These are phyloP conservation scores for Paracamarosporium sp. DNA, from an alignment of 2,329 filamentous ascomycete species.

Conservation along the genomic window DNA sequence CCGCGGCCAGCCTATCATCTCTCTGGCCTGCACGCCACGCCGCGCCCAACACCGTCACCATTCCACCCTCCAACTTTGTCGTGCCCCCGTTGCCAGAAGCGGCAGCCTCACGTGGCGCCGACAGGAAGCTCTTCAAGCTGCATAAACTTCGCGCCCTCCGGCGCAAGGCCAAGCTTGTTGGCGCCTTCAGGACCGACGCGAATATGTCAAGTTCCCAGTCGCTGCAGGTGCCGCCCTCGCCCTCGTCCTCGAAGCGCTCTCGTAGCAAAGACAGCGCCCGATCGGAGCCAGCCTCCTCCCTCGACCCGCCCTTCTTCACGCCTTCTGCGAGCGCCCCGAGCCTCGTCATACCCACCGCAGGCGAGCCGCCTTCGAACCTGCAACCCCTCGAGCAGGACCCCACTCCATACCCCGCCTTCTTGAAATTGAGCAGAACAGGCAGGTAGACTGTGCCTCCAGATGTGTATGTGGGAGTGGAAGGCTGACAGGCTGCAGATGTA, in stretches of 20 bases:
- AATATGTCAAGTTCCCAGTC: conserved; percentile 31
- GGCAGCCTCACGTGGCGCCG: conserved; percentile 15
- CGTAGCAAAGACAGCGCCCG: conserved; percentile 44
- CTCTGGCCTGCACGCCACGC: conserved; percentile 1
- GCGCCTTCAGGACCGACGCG: conserved; percentile 31
- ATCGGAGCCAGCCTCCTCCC: conserved; percentile 34
- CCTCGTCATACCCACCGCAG: conserved; percentile 32
- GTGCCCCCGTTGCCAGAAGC: conserved; percentile 21
- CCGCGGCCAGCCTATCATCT: background rate
- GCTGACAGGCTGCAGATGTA: conserved; percentile 55
- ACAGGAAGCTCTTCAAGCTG: conserved; percentile 39
- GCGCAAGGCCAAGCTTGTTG: conserved; percentile 48
- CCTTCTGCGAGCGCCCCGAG: conserved; percentile 41
- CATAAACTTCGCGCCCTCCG: conserved; percentile 48
- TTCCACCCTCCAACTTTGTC: conserved; percentile 24
- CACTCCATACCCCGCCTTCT: conserved; percentile 58
- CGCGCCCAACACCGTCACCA: conserved; percentile 21
- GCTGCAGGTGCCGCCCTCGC: conserved; percentile 38
- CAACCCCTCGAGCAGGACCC: conserved; percentile 25
- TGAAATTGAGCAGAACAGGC: conserved; percentile 58
- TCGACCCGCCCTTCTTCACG: conserved; percentile 31
- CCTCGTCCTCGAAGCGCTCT: conserved; percentile 48
- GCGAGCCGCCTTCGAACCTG: conserved; percentile 8
- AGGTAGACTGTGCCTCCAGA: conserved; percentile 45
- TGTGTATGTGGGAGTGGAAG: conserved; percentile 2